A percentile compares a stretch with the other conserved stretches of the same genome.
Evolutionary conservation across 2,329 filamentous ascomycete species (phyloP).

Genomic region (Fusarium subglutinans): DNA sequence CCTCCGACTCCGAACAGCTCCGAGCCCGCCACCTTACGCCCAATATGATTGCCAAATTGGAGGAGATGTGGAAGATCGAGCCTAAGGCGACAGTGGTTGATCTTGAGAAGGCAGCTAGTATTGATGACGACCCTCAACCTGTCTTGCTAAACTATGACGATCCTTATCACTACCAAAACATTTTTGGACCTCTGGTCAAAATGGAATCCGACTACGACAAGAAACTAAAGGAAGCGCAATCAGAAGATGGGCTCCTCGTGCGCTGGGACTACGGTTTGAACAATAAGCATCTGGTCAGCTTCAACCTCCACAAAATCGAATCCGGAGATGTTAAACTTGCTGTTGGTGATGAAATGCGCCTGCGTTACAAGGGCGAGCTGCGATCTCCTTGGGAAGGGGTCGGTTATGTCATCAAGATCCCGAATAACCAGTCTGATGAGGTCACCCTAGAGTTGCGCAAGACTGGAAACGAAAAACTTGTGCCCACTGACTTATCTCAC

Average conservation of each 20-base stretch:
- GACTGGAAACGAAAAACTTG: slow-evolving; percentile 93
- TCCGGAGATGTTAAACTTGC: slow-evolving; percentile 97
- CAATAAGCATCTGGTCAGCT: slow-evolving; percentile 96
- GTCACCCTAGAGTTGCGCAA: slow-evolving; percentile 94
- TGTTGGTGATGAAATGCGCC: slow-evolving; percentile 97
- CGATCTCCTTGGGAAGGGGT: slow-evolving; percentile 95
- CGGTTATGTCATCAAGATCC: slow-evolving; percentile 98
- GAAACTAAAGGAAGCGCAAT: slow-evolving; percentile 97
- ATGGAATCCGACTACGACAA: slow-evolving; percentile 99
- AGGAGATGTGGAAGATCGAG: slow-evolving; percentile 99
- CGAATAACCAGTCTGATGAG: slow-evolving; percentile 98
- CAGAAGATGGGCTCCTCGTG: slow-evolving; percentile 92
- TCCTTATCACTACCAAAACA: slow-evolving; percentile 98
- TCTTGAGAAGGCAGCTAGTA: slow-evolving; percentile 87
- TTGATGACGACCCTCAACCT: slow-evolving; percentile 94
- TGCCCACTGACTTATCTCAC: slow-evolving; percentile 94
- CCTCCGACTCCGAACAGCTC: slow-evolving; percentile 94
- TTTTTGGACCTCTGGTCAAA: slow-evolving; percentile 97
- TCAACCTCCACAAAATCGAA: slow-evolving; percentile 95
- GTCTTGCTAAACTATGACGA: slow-evolving; percentile 96
- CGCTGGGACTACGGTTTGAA: slow-evolving; percentile 96
- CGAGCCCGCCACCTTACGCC: slow-evolving; percentile 92
- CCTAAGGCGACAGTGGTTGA: slow-evolving; percentile 87
- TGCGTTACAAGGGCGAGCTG: slow-evolving; percentile 95
- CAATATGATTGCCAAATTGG: slow-evolving; percentile 93